Base-by-base conservation (phyloP, 768 basidiomycete species). In the Pleurotus giganteus region DNA sequence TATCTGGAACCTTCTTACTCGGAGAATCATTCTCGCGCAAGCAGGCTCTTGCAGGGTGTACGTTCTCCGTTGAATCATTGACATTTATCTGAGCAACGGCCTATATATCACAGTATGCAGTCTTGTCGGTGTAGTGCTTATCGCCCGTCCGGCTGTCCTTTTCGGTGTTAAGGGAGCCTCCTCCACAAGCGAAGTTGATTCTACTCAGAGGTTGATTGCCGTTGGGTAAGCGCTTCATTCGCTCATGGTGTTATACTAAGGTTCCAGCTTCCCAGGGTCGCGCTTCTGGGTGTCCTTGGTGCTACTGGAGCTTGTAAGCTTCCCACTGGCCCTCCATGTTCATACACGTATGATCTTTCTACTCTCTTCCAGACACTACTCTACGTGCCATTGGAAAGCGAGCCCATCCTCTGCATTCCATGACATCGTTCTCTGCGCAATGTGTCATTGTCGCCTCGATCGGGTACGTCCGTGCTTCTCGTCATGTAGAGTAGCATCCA, bases 41-140 rank as follows among this genome's bases (percentile, higher is more conserved):
- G 57, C 83, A 91, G 64, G 76, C 79, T 4, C 41, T 84, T 36
- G 88, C 75, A 15, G 74, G 74, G 15, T 15, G 76, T 77, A 53
- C 62, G 76, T 62, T 8, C 5, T 43, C 13, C 41, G 36, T 27
- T n/a, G n/a, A 46, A 29, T 12, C 24, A 17, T 9, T 27, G 19
- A 13, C 21, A 23, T 19, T 15, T 11, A 19, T 15, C 28, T 29
- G 19, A 32, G 17, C 34, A 6, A 44, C 24, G 12, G 11, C 47
- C 34, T 47, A 19, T 6, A n/a, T n/a, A n/a, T n/a, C n/a, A n/a
- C 61, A 81, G 82, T 87, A 6, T 76, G 79, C 44, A 87, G 89
- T 66, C 75, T 95, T 28, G 36, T 80, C 7, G 94, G 93, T 0
- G 91, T 93, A 7, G 66, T 94, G 11, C 74, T 94, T 6, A 91